Evolutionary conservation across 768 basidiomycete species (phyloP), one percentile per base, ranked within the genome.

Genomic region (Austroboletus festivus): DNA sequence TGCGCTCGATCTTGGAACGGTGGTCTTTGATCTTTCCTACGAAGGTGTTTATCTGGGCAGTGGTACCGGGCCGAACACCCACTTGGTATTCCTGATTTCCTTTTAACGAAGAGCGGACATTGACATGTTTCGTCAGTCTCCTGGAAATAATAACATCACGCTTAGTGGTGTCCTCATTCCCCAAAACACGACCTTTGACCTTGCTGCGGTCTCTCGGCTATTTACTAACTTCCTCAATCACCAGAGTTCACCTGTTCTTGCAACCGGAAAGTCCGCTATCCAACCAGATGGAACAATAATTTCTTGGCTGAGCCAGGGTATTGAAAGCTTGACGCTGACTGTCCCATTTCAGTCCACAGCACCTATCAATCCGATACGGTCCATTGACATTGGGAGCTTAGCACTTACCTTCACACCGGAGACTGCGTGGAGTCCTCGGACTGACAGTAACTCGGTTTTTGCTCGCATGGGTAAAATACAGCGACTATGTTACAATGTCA

Each of bases 191-290:
- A 50, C 74, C 10, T 59, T 65, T 6, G 67, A 75, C 38, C 73
- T 87, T 34, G 69, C 64, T 4, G 56, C 60, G n/a, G 68, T 86
- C 40, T 83, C 83, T 7, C 61, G 77, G 45, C 69, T 89, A 35
- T 89, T 89, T 64, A 85, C 83, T 15, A 77, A 79, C 40, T 88
- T 86, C 59, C 69, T 89, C 53, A 88, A 89, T 56, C 75, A 82
- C 20, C 77, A 79, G 20, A 63, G 56, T 16, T 80, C 83, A 4
- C 73, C 69, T 4, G 82, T 88, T 31, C 59, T 81, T 48, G 86
- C 85, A 2, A 71, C 68, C 12, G 86, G 86, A 15, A 61, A 68
- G 42, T 82, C 82, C 19, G 81, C 84, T 10, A 61, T 76, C 4
- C 83, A 83, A 52, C 41, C 66, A 3, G 81, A 85, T 60, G 78